These are phyloP conservation scores for Cardiosporidium cionae DNA, from an alignment of 169 alveolate species.

Conservation along the genomic window DNA sequence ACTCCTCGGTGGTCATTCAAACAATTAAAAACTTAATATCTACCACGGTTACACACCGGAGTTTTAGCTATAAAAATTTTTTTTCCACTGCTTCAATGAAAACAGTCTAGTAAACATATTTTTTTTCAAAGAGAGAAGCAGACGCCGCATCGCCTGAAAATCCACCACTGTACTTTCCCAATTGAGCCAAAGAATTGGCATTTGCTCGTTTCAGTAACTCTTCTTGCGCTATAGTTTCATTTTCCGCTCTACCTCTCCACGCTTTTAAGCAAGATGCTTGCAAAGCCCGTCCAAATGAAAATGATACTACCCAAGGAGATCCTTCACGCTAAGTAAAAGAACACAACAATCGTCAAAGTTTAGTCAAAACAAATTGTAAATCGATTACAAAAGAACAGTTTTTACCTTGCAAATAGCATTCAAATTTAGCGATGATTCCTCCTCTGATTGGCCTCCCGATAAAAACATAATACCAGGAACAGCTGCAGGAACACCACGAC, in stretches of 20 bases:
- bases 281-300: conserved; percentile 98
- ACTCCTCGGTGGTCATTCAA: too few species aligned
- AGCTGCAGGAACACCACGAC: conserved; percentile 76
- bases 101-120: conserved; percentile 53
- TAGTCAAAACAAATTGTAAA: neutral
- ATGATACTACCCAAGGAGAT: conserved; percentile 90
- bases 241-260: conserved; percentile 86
- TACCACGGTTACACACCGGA: too few species aligned
- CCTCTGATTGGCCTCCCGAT: conserved; percentile 98
- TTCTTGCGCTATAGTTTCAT: conserved; percentile 88
- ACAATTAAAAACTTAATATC: too few species aligned
- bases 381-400: conserved; percentile 6
- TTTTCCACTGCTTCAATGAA: too few species aligned
- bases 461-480: conserved; percentile 84
- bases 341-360: neutral
- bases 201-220: conserved; percentile 88
- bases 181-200: conserved; percentile 93
- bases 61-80: too few species aligned
- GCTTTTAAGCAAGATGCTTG: conserved; percentile 90
- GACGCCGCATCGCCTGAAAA: conserved; percentile 51
- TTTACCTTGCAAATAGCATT: conserved; percentile 83
- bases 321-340: neutral
- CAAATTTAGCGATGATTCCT: conserved; percentile 90
- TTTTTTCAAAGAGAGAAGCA: conserved; percentile 50
- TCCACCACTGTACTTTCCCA: conserved; percentile 76